These are phyloP conservation scores for Umbelopsis sp. DNA, from an alignment of 371 early-diverging fungal genomes.

Conservation along the genomic window DNA sequence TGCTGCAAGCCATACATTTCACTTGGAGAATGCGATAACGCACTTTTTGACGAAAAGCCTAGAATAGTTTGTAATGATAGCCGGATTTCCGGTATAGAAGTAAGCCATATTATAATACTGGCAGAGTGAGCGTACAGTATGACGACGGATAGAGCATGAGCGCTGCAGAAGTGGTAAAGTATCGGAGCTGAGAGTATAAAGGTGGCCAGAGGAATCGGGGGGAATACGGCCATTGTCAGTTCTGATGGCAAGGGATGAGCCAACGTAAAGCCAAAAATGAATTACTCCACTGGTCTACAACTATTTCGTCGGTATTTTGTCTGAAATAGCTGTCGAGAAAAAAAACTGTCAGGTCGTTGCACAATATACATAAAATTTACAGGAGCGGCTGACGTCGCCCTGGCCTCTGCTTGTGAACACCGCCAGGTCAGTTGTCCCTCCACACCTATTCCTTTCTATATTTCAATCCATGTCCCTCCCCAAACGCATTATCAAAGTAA, in stretches of 20 bases:
- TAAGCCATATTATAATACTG: neutral
- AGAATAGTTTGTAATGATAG: neutral
- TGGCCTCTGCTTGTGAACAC: no score
- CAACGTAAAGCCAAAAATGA: neutral
- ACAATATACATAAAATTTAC: neutral
- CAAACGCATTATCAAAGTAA: conserved; percentile 82
- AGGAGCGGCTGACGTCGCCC: neutral
- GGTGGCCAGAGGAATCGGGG: neutral
- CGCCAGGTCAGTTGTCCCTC: neutral
- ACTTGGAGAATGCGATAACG: neutral
- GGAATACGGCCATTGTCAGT: neutral
- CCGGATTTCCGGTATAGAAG: conserved; percentile 5
- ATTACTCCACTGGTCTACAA: no score
- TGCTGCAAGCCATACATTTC: conserved; percentile 44
- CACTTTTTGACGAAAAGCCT: neutral
- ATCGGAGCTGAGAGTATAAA: neutral
- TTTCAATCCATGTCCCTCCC: conserved; percentile 61
- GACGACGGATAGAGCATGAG: neutral
- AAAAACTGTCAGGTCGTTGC: no score
- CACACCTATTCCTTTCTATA: neutral
- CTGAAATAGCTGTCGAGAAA: no score
- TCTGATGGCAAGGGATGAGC: neutral
- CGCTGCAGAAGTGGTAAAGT: neutral
- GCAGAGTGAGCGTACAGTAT: neutral
- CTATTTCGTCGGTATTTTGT: no score